A percentile compares a stretch with the other conserved stretches of the same genome.
Conservation (phyloP, 2,329 filamentous ascomycete species). For the Leptographium lundbergii region DNA sequence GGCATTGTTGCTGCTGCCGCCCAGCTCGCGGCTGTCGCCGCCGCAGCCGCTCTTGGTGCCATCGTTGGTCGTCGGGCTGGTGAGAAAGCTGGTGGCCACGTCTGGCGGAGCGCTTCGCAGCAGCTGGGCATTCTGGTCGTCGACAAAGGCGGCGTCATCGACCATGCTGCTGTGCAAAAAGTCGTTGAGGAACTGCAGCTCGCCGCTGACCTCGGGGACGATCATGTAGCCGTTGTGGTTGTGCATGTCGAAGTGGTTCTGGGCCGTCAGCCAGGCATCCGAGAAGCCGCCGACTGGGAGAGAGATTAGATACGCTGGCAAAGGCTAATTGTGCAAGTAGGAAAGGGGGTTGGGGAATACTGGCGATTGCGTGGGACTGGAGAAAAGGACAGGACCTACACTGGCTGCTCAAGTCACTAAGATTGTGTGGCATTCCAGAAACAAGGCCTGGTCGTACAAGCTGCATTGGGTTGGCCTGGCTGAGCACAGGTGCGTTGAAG, state of each 20-base stretch:
- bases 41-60: neutral
- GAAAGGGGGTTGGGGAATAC: neutral
- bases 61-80: slow-evolving; percentile 19
- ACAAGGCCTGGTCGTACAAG: slow-evolving; percentile 61
- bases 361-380: neutral
- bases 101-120: slow-evolving; percentile 30
- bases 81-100: slow-evolving; percentile 36
- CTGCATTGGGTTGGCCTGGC: slow-evolving; percentile 44
- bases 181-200: slow-evolving; percentile 94
- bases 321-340: neutral
- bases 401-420: slow-evolving; percentile 57
- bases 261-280: slow-evolving; percentile 67
- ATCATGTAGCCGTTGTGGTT: slow-evolving; percentile 93
- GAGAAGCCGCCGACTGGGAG: slow-evolving; percentile 60
- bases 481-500: slow-evolving; percentile 31
- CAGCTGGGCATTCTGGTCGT: slow-evolving; percentile 43
- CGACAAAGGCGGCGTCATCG: slow-evolving; percentile 65
- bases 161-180: slow-evolving; percentile 86
- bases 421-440: slow-evolving; percentile 51
- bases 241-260: slow-evolving; percentile 88
- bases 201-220: slow-evolving; percentile 79
- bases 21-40: neutral
- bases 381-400: slow-evolving; percentile 39
- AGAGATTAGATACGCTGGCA: neutral
- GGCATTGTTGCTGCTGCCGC: neutral